Base-by-base conservation (phyloP, 371 early-diverging fungal species). In the Apophysomyces trapeziformis region DNA sequence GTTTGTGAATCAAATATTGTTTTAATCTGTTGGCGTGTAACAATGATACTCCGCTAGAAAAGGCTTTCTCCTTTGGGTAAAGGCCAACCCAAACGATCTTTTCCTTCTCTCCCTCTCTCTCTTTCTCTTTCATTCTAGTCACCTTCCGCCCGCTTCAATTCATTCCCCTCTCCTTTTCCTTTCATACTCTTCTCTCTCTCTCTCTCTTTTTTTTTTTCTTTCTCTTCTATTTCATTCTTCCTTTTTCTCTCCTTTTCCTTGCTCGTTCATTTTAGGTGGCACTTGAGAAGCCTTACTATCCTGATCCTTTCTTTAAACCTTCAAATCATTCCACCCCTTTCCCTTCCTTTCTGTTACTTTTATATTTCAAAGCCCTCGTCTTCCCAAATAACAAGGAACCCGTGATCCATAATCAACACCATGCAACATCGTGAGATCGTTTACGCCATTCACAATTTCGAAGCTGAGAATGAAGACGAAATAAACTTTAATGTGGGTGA, bases 401-500 rank as follows among this genome's bases (percentile, higher is more conserved):
- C 13, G 13, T 13, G 41, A 41, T 13, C 8, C 41, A 2, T n/a
- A 18, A 4, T 35, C 16, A 58, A n/a, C 11, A 58, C n/a, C 54
- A 50, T 50, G 54, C n/a, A n/a, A 5, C 54, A 50, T 4, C 21
- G 5, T 50, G 54, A 21, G 54, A 50, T 50, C 21, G 89, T 88
- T 5, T 85, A 86, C 73, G 89, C 85, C 44, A 76, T 87, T 68
- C 89, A 91, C 68, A 78, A 87, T 46, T 90, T 88, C 63, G 78
- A 78, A 63, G 89, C 90, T 47, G 92, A 90, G 69, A 89, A 91
- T 60, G 87, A 87, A 54, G 93, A 93, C 71, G 95, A 94, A 67
- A 87, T 95, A 46, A 72, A 85, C 36, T 90, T 95, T 67, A 66
- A 73, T 44, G 73, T 80, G 32, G 91, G 89, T 21, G 93, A 93